Evolutionary conservation across 352 stramenopile genomes (phyloP), one percentile per base, ranked within the genome.

Genomic region (Phytophthora sp.): DNA sequence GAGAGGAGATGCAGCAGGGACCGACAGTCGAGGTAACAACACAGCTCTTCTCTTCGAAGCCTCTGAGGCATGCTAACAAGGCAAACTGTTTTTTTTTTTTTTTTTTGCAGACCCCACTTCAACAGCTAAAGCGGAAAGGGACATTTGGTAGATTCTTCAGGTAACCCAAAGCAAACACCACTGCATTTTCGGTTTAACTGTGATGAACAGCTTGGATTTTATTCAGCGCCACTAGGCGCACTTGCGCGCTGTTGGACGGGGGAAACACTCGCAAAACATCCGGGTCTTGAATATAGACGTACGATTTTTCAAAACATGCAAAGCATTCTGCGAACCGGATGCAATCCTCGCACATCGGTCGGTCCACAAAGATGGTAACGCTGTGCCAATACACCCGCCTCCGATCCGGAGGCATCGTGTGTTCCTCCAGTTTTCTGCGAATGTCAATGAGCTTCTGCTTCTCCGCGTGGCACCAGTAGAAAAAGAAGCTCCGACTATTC

Each of bases 391-490:
- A 79, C 8, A 4, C 3, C 10, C 15, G 43, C 44, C 61, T 73
- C 39, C 11, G 20, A 12, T 65, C 32, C 15, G 17, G 11, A 13
- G 38, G 20, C 3, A 76, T 39, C 5, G 37, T 23, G 10, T 42
- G 20, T n/a, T 21, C 13, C 35, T 49, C 41, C 31, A 93, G 60
- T 53, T 93, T 92, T 39, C 74, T 70, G n/a, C 68, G 73, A 18
- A 95, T 77, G 45, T 95, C 82, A 51, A 90, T 71, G 23, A 93
- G 62, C 61, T 93, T 95, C 61, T 95, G 86, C 58, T 95, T 95
- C 56, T 95, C 86, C 2, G 86, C 86, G 56, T 95, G 86, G 51
- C 86, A 93, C 86, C 86, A 95, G 44, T 92, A 89, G 54, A 95
- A 85, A 66, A 87, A 92, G 52, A 93, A 95, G 52, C 86, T 95